Percentiles rank a stretch among this genome's conserved stretches.
phyloP scores from a whole-genome alignment of 768 basidiomycete species.

The Stropharia rugosoannulata region DNA sequence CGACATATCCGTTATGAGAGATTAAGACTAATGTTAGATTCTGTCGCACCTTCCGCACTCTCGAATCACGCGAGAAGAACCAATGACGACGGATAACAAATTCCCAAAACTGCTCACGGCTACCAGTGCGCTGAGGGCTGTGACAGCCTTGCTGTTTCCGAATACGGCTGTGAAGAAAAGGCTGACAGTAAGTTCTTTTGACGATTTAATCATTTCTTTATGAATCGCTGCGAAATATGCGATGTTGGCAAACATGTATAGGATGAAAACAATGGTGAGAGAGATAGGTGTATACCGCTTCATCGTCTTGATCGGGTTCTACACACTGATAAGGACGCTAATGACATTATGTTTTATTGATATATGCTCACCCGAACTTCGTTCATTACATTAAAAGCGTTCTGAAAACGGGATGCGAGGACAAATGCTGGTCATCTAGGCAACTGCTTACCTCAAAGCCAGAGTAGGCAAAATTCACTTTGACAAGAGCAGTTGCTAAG shows the following conservation, averaged over 20 bases:
- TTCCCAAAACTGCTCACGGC: constrained; percentile 41
- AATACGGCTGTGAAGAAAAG: constrained; percentile 53
- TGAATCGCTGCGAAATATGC: constrained; percentile 43
- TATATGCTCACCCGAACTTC: constrained; percentile 33
- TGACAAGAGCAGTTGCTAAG: constrained; percentile 33
- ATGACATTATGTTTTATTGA: neutral
- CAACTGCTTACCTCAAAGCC: constrained; percentile 30
- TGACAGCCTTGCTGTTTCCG: constrained; percentile 32
- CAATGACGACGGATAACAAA: constrained; percentile 35
- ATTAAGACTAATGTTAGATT: neutral
- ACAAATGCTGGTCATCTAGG: neutral
- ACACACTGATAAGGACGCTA: neutral
- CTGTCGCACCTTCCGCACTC: constrained; percentile 36
- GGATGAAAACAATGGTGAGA: constrained; percentile 41
- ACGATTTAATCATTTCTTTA: constrained; percentile 38
- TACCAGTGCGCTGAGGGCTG: constrained; percentile 36
- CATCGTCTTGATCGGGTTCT: constrained; percentile 44
- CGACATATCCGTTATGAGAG: neutral
- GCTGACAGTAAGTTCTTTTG: constrained; percentile 45
- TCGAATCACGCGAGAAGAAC: constrained; percentile 43
- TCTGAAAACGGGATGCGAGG: constrained; percentile 16
- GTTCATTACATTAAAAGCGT: constrained; percentile 45
- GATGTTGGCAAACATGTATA: constrained; percentile 49
- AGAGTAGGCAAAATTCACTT: constrained; percentile 37
- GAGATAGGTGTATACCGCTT: constrained; percentile 44